A percentile compares a stretch with the other conserved stretches of the same genome.
These are phyloP conservation scores for Nigrospora osmanthi DNA, from an alignment of 2,329 filamentous ascomycete genomes.

Conservation along the genomic window DNA sequence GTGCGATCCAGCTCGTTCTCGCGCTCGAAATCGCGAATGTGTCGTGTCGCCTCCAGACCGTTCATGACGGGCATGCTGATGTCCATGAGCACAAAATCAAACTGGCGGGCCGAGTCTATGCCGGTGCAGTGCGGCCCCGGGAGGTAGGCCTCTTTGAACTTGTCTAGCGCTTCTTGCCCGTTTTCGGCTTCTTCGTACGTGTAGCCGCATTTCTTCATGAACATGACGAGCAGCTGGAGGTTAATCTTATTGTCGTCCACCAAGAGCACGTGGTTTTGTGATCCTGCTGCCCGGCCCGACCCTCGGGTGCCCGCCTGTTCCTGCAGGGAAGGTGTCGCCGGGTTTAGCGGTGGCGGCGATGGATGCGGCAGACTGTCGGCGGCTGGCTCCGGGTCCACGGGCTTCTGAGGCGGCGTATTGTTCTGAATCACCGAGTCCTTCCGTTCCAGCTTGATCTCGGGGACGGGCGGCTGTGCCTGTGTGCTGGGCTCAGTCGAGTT, in stretches of 20 bases:
- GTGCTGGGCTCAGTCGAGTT: too few relatives aligned
- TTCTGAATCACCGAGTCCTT: too few relatives aligned
- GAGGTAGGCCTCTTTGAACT: slow-evolving; percentile 22
- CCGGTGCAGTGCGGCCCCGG: slow-evolving; percentile 5
- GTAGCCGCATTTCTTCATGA: slow-evolving; percentile 31
- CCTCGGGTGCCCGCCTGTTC: background rate
- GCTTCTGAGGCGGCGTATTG: too few relatives aligned
- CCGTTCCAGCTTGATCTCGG: too few relatives aligned
- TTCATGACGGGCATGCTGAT: slow-evolving; percentile 50
- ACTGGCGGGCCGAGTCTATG: slow-evolving; percentile 8
- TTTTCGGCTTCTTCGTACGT: slow-evolving; percentile 34
- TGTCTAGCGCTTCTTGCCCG: slow-evolving; percentile 38
- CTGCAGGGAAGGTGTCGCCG: background rate
- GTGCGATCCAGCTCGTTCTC: slow-evolving; percentile 29
- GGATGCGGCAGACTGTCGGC: background rate
- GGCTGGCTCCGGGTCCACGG: background rate
- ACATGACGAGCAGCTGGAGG: slow-evolving; percentile 31
- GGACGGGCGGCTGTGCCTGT: too few relatives aligned
- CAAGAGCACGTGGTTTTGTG: slow-evolving; percentile 19
- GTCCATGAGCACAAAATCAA: slow-evolving; percentile 35
- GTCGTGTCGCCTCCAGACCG: slow-evolving; percentile 37
- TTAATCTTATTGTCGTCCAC: slow-evolving; percentile 37
- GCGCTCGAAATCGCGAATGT: slow-evolving; percentile 39
- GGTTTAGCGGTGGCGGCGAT: background rate
- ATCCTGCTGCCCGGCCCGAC: too few relatives aligned